Evolutionary conservation across 2,329 filamentous ascomycete species (phyloP), one percentile per base, ranked within the genome.

Genomic region (Colletotrichum sansevieriae): DNA sequence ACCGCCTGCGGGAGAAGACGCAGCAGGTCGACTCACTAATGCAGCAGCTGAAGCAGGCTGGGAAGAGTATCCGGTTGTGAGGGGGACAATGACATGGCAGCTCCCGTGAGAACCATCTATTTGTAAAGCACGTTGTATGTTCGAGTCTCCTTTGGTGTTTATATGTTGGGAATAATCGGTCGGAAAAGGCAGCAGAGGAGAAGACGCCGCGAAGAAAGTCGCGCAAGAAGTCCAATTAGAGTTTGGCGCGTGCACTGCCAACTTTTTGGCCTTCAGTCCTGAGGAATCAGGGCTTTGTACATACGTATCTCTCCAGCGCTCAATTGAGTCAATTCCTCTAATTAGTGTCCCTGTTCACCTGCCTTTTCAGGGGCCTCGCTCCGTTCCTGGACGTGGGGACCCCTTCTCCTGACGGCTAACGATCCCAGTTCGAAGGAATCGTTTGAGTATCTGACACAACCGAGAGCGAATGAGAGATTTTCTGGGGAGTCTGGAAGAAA

Each of bases 231-330:
- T 65, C 63, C 56, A 46, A 60, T 65, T 65, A 65, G 56, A 65
- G 63, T 65, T 65, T 60, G 63, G 47, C 39, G 63, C 63, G 63
- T 65, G 63, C 63, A 46, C 63, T 39, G 29, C 39, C 51, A 46
- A 43, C n/a, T 4, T 20, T 56, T 39, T 25, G 52, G 20, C 51
- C 18, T 63, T 37, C 22, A n/a, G 51, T 63, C 61, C 62, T 59
- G 35, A 65, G 54, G 54, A 59, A 35, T 65, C 55, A 65, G 54
- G 18, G 37, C 35, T 15, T 54, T 55, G 44, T 60, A 65, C 62
- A 54, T 65, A 65, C 52, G 18, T 18, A 18, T 18, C 44, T 43
- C 43, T 54, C 18, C 46, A 43, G 46, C 37, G 35, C 35, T 52
- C 2, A 37, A 9, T 37, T 9, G 18, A 18, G 18, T 18, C 18